phyloP scores from a whole-genome alignment of 306 rosid genomes.

The Echinosophora koreensis region DNA sequence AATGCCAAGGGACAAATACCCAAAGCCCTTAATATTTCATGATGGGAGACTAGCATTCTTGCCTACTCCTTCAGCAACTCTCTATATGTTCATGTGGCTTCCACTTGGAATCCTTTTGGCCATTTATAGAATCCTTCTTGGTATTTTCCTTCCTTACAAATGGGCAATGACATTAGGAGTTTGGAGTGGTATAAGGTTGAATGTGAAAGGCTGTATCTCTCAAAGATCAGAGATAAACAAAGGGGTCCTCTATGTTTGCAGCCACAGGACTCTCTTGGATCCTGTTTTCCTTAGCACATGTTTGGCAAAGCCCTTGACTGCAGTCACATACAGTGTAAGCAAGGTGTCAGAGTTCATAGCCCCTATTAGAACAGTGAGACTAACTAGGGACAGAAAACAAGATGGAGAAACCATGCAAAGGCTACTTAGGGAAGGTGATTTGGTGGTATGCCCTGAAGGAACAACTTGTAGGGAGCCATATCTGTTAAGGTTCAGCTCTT shows the following conservation, averaged over 20 bases:
- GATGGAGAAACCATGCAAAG: slow-evolving; percentile 79
- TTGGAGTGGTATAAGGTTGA: slow-evolving; percentile 59
- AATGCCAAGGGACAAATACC: slow-evolving; percentile 67
- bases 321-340: slow-evolving; percentile 83
- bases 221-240: slow-evolving; percentile 42
- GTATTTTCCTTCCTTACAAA: slow-evolving; percentile 68
- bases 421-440: slow-evolving; percentile 69
- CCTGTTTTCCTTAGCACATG: slow-evolving; percentile 72
- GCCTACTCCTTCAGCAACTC: slow-evolving; percentile 84
- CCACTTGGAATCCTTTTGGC: slow-evolving; percentile 73
- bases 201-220: slow-evolving; percentile 44
- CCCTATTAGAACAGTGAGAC: slow-evolving; percentile 69
- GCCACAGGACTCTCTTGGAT: slow-evolving; percentile 79
- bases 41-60: slow-evolving; percentile 93
- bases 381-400: slow-evolving; percentile 72
- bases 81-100: slow-evolving; percentile 78
- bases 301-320: slow-evolving; percentile 65
- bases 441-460: slow-evolving; percentile 98
- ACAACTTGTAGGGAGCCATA: slow-evolving; percentile 98
- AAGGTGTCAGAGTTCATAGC: slow-evolving; percentile 69
- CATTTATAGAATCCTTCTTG: slow-evolving; percentile 70
- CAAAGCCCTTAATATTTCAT: slow-evolving; percentile 86
- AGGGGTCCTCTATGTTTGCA: slow-evolving; percentile 79
- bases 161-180: slow-evolving; percentile 48
- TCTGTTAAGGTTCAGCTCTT: slow-evolving; percentile 80